Base-by-base conservation (phyloP, 495 filamentous ascomycete genomes). In the Pyronema omphalodes region DNA sequence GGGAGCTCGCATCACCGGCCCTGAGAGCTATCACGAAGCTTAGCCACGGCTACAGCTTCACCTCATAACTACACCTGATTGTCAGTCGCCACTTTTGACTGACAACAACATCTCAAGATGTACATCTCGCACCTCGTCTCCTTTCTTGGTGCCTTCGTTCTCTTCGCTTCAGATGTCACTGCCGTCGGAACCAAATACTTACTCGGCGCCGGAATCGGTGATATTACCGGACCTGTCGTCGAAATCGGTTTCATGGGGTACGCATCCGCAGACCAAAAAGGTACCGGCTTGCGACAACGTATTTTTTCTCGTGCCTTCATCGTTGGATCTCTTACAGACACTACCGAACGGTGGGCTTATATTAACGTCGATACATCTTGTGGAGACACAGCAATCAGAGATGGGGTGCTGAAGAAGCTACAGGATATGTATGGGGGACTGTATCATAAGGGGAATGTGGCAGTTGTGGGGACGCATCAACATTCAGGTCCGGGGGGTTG, bases 281-380 rank as follows among this genome's bases (percentile, higher is more conserved):
- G 91, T 40, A 79, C 82, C 15, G 91, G 91, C 23, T 72, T 98
- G 15, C 83, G 88, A 43, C 91, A 98, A 67, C 75, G 91, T 44
- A 74, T 95, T 11, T 87, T 88, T 65, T 89, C 88, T 12, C 79
- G 88, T 29, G 83, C 91, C 3, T 98, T 98, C 65, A 88, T 98
- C 58, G 71, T 94, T 52, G 89, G 79, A 17, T 75, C 84, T 61
- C 68, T 77, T 3, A 68, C 76, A 11, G 74, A 77, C 5, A 76
- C 82, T 0, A 68, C 74, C 3, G 78, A 93, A 52, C 76, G 86
- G 9, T 89, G 93, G 58, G 76, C 93, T 14, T 98, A 98, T 62
- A 68, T 98, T 3, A 83, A 93, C 4, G 72, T 93, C 0, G 89
- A 98, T 65, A 83, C 85, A 0, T 82, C 88, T 57, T 83, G 85